These are phyloP conservation scores for Beverwykella pulmonaria DNA, from an alignment of 495 filamentous ascomycete genomes.

Conservation along the genomic window DNA sequence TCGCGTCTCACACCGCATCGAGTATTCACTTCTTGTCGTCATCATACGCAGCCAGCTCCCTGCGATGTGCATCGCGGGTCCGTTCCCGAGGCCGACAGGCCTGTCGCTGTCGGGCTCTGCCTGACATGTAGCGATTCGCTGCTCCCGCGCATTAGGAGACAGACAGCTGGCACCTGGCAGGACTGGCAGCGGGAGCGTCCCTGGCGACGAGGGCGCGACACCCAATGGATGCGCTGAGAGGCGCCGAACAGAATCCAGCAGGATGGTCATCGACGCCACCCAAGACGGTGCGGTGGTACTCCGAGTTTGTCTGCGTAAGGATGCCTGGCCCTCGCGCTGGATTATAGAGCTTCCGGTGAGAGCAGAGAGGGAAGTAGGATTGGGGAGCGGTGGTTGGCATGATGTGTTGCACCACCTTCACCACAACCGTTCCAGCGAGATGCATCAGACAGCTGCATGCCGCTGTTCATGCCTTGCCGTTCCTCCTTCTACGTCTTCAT, in stretches of 20 bases:
- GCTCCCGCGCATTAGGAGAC: constrained; percentile 3
- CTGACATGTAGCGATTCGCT: constrained; percentile 8
- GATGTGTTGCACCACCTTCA: neutral
- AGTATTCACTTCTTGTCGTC: neutral
- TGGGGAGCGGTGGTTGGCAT: neutral
- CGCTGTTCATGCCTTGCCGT: neutral
- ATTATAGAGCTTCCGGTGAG: neutral
- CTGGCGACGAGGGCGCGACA: constrained; percentile 20
- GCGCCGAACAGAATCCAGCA: constrained; percentile 15
- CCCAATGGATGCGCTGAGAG: constrained; percentile 23
- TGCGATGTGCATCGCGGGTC: neutral
- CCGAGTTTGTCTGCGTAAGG: neutral
- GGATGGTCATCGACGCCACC: constrained; percentile 13
- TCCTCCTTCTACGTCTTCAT: neutral
- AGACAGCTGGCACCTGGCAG: neutral
- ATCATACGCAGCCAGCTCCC: neutral
- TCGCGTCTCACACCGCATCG: neutral
- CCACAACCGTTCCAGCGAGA: constrained; percentile 15
- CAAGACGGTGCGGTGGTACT: neutral
- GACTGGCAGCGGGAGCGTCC: constrained; percentile 25
- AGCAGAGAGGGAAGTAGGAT: neutral
- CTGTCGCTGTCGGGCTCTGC: neutral
- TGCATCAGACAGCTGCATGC: constrained; percentile 12
- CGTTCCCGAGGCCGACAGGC: neutral
- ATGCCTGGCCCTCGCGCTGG: neutral